phyloP scores from a whole-genome alignment of 306 rosid genomes.

The Erythrophleum fordii region DNA sequence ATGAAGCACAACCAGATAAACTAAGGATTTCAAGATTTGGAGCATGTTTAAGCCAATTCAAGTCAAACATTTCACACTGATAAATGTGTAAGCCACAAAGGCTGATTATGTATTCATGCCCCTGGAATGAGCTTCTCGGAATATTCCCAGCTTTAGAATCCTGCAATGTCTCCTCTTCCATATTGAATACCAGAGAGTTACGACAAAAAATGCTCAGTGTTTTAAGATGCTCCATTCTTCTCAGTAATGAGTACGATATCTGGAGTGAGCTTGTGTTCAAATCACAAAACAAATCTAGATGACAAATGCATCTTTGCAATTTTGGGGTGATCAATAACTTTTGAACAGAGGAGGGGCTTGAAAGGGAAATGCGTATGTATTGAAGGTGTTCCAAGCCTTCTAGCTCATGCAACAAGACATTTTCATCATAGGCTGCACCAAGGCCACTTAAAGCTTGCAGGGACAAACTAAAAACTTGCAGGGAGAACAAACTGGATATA shows the following conservation, averaged over 20 bases:
- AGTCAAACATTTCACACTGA: not conserved
- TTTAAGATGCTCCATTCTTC: not conserved
- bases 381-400: constrained; percentile 6
- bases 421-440: not conserved
- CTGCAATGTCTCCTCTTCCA: no score
- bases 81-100: not conserved
- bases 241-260: not conserved
- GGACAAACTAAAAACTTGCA: not conserved
- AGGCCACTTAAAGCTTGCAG: no score
- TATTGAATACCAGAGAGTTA: not conserved
- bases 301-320: not conserved
- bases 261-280: not conserved
- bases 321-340: not conserved
- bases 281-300: not conserved
- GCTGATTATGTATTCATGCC: not conserved
- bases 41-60: not conserved
- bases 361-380: not conserved
- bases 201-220: not conserved
- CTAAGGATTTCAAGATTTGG: not conserved
- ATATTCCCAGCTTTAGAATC: no score
- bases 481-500: not conserved
- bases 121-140: no score
- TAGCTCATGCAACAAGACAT: not conserved
- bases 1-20: not conserved
- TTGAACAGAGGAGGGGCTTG: not conserved